Evolutionary conservation across 2,329 filamentous ascomycete genomes (phyloP).

Genomic region (Rhinocladiella similis): DNA sequence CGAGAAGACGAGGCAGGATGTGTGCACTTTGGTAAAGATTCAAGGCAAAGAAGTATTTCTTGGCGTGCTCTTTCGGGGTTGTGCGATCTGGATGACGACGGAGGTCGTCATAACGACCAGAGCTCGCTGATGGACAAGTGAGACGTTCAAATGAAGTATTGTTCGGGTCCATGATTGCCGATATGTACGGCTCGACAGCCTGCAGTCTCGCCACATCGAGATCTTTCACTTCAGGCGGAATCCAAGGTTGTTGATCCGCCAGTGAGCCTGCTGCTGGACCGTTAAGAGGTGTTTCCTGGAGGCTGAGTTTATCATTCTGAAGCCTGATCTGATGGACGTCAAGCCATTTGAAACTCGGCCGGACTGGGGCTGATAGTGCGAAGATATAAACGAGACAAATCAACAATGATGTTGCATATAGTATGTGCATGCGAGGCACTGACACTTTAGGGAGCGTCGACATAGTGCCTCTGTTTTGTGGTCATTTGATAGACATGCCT

Average conservation of each 20-base stretch:
- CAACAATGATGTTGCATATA: neutral
- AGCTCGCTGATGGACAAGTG: conserved; percentile 2
- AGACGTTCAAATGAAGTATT: conserved; percentile 7
- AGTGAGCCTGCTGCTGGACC: neutral
- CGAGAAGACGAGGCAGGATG: conserved; percentile 53
- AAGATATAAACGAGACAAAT: neutral
- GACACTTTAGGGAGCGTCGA: neutral
- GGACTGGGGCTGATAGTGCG: neutral
- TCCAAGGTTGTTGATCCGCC: neutral
- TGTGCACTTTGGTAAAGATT: conserved; percentile 49
- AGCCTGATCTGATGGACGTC: neutral
- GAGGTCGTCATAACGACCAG: conserved; percentile 3
- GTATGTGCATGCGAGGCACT: neutral
- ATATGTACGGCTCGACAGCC: conserved; percentile 6
- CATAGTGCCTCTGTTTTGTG: neutral
- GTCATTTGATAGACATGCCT: neutral
- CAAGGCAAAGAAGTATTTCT: conserved; percentile 54
- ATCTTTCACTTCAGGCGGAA: neutral
- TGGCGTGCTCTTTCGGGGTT: neutral
- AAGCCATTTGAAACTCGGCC: neutral
- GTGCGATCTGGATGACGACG: neutral
- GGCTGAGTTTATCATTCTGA: too few relatives aligned
- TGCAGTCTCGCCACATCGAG: conserved; percentile 1
- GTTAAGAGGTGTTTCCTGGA: too few relatives aligned
- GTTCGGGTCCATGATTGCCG: conserved; percentile 12